Percentiles rank a stretch among this genome's conserved stretches.
These are phyloP conservation scores for Kazachstania africana DNA, from an alignment of 805 yeast genomes.

Conservation along the genomic window DNA sequence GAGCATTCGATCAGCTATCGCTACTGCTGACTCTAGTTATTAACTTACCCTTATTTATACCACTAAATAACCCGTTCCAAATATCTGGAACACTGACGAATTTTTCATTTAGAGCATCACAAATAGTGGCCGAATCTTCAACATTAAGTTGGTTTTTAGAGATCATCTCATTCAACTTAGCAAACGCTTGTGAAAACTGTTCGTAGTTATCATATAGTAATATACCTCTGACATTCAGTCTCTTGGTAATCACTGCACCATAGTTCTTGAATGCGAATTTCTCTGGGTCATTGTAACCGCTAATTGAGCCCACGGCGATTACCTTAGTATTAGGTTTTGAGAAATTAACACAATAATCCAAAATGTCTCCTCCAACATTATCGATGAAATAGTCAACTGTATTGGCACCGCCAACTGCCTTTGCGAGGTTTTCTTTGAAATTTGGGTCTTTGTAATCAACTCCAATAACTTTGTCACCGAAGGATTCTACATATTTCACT, in stretches of 20 bases:
- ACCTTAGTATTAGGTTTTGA: constrained; percentile 33
- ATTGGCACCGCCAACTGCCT: constrained; percentile 34
- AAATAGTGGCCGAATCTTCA: constrained; percentile 29
- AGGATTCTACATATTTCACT: constrained; percentile 38
- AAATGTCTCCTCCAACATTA: constrained; percentile 51
- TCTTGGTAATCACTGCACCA: constrained; percentile 34
- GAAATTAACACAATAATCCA: constrained; percentile 32
- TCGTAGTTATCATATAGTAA: constrained; percentile 34
- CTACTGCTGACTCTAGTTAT: constrained; percentile 37
- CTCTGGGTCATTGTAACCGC: constrained; percentile 40
- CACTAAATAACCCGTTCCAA: constrained; percentile 37
- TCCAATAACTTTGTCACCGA: constrained; percentile 41
- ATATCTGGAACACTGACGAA: constrained; percentile 34
- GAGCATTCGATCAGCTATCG: too few relatives aligned
- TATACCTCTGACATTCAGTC: constrained; percentile 43
- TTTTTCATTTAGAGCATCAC: constrained; percentile 31
- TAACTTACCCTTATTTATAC: constrained; percentile 39
- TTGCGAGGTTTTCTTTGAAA: constrained; percentile 26
- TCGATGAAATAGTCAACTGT: constrained; percentile 46
- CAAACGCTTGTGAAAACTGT: constrained; percentile 30
- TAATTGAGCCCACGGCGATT: constrained; percentile 52
- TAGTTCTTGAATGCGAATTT: constrained; percentile 31
- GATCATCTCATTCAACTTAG: constrained; percentile 28
- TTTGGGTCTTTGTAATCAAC: constrained; percentile 41
- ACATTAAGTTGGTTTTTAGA: constrained; percentile 32